Base-by-base conservation (phyloP, 164 flowering plant genomes). In the Brasenia schreberi region DNA sequence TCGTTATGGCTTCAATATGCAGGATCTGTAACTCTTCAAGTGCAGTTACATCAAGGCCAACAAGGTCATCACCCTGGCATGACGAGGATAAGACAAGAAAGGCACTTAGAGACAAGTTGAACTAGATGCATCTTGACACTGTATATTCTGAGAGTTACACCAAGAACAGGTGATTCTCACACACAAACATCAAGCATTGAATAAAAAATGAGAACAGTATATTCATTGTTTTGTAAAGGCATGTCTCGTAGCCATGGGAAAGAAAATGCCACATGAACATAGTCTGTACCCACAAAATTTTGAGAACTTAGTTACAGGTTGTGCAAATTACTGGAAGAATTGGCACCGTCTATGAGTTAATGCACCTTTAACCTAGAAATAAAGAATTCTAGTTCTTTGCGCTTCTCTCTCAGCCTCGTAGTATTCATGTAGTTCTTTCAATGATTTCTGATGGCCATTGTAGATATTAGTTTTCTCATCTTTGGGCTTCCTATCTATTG, bases 1-100 rank as follows among this genome's bases (percentile, higher is more conserved):
- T 84, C 52, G 87, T 81, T 71, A 84, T 81, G 19, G 88, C 91
- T 74, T 86, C 88, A 63, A 86, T 83, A 76, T 84, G 87, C 70
- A 86, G 76, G 67, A 79, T 77, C 64, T 84, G 88, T 49, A 86
- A 76, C 69, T 83, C 88, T 73, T 84, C 91, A 42, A 83, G 85
- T 64, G 82, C 65, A 33, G 65, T 64, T 2, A 69, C 64, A 71
- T 84, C 84, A 67, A 86, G 69, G 64, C 77, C 82, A 68, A 42
- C 52, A 65, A 86, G 67, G 78, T 82, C 75, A 61, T 84, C 85
- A 67, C 88, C 73, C 91, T 84, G 77, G 45, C 43, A 78, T 4
- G 52, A 66, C 18, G 43, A 60, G 5, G 7, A 27, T 23, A 23
- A 23, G 27, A 23, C 19, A n/a, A 7, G 19, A 23, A 23, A 23